A percentile compares a stretch with the other conserved stretches of the same genome.
Evolutionary conservation across 202 grass and related monocot genomes (phyloP).

Genomic region (Sporobolus alterniflorus): DNA sequence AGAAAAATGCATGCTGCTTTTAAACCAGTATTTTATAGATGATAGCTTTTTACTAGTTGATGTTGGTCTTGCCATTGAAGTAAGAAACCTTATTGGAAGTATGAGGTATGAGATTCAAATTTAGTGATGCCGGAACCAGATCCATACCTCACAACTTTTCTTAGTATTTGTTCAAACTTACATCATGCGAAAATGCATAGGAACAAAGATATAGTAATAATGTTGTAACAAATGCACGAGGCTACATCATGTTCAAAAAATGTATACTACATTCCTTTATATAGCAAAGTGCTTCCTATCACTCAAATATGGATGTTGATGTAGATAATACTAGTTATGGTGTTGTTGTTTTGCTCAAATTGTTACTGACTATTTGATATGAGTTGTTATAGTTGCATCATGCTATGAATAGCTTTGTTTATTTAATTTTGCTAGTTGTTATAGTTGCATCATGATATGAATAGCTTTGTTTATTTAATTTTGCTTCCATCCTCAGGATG

Average conservation of each 20-base stretch:
- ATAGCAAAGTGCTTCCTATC: background rate
- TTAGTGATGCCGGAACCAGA: background rate
- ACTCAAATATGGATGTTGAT: background rate
- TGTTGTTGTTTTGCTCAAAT: background rate
- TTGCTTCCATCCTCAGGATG: background rate
- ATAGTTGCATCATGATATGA: too few species aligned
- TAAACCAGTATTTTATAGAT: background rate
- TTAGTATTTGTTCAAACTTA: background rate
- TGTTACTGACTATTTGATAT: background rate
- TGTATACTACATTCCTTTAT: background rate
- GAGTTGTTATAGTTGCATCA: too few species aligned
- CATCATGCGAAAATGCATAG: background rate
- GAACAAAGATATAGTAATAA: background rate
- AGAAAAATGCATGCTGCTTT: background rate
- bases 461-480: background rate
- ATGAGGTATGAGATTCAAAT: background rate
- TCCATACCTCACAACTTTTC: background rate
- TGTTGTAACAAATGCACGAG: background rate
- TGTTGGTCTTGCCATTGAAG: background rate
- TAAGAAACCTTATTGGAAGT: background rate
- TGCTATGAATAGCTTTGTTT: too few species aligned
- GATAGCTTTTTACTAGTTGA: background rate
- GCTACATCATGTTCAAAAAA: background rate
- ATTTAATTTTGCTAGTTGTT: too few species aligned
- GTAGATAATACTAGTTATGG: background rate